Percentiles rank a stretch among this genome's conserved stretches.
phyloP scores from a whole-genome alignment of 139 green algal genomes.

The Micromonas pusilla region DNA sequence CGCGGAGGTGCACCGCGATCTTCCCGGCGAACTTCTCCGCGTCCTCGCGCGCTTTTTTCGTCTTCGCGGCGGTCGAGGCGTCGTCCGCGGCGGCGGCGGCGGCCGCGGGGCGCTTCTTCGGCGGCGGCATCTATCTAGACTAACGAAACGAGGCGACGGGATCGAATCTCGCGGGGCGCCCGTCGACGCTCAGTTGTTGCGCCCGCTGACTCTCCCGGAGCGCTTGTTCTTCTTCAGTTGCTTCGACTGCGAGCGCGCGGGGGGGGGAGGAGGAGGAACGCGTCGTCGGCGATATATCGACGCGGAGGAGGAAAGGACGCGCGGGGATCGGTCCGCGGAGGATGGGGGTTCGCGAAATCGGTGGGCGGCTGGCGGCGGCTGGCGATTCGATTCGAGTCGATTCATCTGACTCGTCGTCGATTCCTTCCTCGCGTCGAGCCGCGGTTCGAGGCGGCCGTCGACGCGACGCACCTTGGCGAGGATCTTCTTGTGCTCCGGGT shows the following conservation, averaged over 20 bases:
- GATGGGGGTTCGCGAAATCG: too few species aligned
- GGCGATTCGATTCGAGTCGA: too few species aligned
- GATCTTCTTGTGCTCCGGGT: conserved; percentile 6
- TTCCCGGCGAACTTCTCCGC: background rate
- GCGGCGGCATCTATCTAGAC: background rate
- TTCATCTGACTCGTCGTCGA: too few species aligned
- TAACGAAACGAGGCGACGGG: background rate
- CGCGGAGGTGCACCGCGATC: background rate
- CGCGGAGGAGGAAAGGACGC: too few species aligned
- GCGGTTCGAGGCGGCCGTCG: too few species aligned
- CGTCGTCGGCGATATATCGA: too few species aligned
- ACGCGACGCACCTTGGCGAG: background rate
- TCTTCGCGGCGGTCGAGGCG: too few species aligned
- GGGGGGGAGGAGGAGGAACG: background rate
- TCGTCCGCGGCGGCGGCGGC: background rate
- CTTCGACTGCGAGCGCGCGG: background rate
- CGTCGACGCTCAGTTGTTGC: background rate
- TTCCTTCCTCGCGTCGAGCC: too few species aligned
- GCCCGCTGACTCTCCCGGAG: background rate
- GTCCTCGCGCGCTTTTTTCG: background rate
- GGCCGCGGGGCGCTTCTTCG: background rate
- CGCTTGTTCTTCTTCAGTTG: conserved; percentile 12
- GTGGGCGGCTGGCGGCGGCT: too few species aligned
- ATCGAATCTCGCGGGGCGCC: background rate
- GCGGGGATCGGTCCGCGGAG: too few species aligned